Base-by-base conservation (phyloP, 2,329 filamentous ascomycete species). In the Ophiostoma angusticollis region DNA sequence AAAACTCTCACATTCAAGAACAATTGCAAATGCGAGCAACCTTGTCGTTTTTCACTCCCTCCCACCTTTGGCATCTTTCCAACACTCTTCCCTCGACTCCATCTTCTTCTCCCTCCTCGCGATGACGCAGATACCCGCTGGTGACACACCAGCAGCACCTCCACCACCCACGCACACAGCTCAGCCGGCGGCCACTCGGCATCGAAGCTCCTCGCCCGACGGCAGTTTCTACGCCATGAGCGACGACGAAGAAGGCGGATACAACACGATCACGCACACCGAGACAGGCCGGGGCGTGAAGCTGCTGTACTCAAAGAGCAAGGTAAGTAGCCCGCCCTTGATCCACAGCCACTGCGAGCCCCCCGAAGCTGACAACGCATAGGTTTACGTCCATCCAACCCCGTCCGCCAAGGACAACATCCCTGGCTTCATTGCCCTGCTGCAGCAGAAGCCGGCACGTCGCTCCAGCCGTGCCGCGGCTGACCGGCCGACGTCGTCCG, bases 301-400 rank as follows among this genome's bases (percentile, higher is more conserved):
- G 62, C 67, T 98, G 23, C 68, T 98, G 12, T 95, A 82, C 53
- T 89, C 86, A 16, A 98, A 98, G 65, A 95, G 86, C 79, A 98
- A 96, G 71, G 83, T 84, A 52, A 33, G 65, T 54, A 34, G 6
- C 28, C 31, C 17, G 19, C 21, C n/a, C 13, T 29, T 31, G 9
- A n/a, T 16, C 12, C 5, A 17, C 24, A 5, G n/a, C 18, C 2
- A 14, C 13, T 37, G 21, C 49, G 49, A 37, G 47, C 48, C 45
- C 51, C 31, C 50, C 35, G n/a, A n/a, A n/a, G n/a, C n/a, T n/a
- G n/a, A n/a, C n/a, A n/a, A n/a, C n/a, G n/a, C n/a, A n/a, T 50
- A 87, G 80, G 91, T 98, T 57, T 98, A 96, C 56, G 80, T 98
- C 31, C 91, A 98, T 58, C 91, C 91, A 1, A 86, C 86, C 1